phyloP scores from a whole-genome alignment of 2,329 filamentous ascomycete genomes.

The Aspergillus sergii region DNA sequence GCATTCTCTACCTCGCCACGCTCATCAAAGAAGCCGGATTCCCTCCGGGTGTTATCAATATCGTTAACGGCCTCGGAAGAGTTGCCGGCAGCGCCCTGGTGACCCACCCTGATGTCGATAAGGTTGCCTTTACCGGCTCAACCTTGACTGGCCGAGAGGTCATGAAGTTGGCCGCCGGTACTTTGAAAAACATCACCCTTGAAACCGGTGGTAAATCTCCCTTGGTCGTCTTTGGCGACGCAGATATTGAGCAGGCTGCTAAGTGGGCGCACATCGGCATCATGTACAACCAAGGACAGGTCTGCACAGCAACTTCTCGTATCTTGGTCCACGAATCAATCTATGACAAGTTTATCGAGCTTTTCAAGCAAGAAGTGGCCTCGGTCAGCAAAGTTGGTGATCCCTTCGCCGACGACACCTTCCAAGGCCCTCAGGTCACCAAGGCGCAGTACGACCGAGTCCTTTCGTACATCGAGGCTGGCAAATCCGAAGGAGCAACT shows the following conservation, averaged over 20 bases:
- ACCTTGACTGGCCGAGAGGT: slow-evolving; percentile 37
- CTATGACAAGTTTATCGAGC: slow-evolving; percentile 35
- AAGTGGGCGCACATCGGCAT: slow-evolving; percentile 66
- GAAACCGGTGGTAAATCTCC: slow-evolving; percentile 66
- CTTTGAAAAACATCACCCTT: slow-evolving; percentile 39
- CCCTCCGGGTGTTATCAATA: slow-evolving; percentile 39
- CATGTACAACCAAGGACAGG: slow-evolving; percentile 46
- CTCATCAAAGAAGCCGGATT: slow-evolving; percentile 39
- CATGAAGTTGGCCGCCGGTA: slow-evolving; percentile 40
- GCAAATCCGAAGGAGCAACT: slow-evolving; percentile 71
- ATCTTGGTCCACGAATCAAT: slow-evolving; percentile 61
- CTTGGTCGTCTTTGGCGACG: slow-evolving; percentile 66
- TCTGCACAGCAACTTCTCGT: slow-evolving; percentile 39
- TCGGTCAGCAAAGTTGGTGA: slow-evolving; percentile 40
- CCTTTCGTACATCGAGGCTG: slow-evolving; percentile 68
- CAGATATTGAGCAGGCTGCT: slow-evolving; percentile 68
- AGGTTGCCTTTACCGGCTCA: slow-evolving; percentile 39
- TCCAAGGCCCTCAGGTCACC: slow-evolving; percentile 41
- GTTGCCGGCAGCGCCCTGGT: slow-evolving; percentile 35
- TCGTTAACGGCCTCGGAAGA: slow-evolving; percentile 35
- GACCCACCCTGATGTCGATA: slow-evolving; percentile 36
- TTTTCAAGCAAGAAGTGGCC: slow-evolving; percentile 35
- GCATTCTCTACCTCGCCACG: slow-evolving; percentile 36
- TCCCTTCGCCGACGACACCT: slow-evolving; percentile 39
- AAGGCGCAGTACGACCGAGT: slow-evolving; percentile 53